Percentiles rank a stretch among this genome's conserved stretches.
Conservation (phyloP, 1,139 yeast species). For the Kodamaea suecica region DNA sequence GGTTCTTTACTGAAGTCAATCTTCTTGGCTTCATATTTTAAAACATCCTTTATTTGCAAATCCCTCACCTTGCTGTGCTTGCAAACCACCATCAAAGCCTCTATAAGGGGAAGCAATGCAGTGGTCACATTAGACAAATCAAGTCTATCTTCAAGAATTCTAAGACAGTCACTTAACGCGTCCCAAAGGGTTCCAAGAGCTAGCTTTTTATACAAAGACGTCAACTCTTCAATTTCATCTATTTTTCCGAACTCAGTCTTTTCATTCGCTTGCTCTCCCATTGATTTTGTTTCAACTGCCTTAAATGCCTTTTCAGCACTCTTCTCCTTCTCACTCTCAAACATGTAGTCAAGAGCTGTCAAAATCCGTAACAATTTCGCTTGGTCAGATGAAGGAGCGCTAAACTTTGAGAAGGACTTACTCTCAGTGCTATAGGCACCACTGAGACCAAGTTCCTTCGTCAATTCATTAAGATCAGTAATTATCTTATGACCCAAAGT, state of each 20-base stretch:
- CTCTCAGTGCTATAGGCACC: conserved; percentile 48
- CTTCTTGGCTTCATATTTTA: conserved; percentile 56
- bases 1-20: conserved; percentile 73
- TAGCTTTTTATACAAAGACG: conserved; percentile 62
- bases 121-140: conserved; percentile 67
- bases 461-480: conserved; percentile 52
- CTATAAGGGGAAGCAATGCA: conserved; percentile 80
- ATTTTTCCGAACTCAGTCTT: neutral
- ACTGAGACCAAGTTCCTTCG: conserved; percentile 30
- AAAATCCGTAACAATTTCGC: conserved; percentile 79
- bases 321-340: conserved; percentile 31
- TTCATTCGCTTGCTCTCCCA: conserved; percentile 9
- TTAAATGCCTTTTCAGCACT: conserved; percentile 2
- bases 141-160: conserved; percentile 52
- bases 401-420: conserved; percentile 61
- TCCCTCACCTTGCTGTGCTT: conserved; percentile 78
- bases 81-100: conserved; percentile 92
- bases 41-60: conserved; percentile 55
- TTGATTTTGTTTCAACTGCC: neutral
- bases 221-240: conserved; percentile 45
- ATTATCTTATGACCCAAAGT: conserved; percentile 57
- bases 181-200: conserved; percentile 84
- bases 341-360: conserved; percentile 86
- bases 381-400: conserved; percentile 82
- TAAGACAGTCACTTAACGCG: conserved; percentile 73